A percentile compares a stretch with the other conserved stretches of the same genome.
Evolutionary conservation across 2,329 filamentous ascomycete species (phyloP).

Genomic region (Simplicillium sp.): DNA sequence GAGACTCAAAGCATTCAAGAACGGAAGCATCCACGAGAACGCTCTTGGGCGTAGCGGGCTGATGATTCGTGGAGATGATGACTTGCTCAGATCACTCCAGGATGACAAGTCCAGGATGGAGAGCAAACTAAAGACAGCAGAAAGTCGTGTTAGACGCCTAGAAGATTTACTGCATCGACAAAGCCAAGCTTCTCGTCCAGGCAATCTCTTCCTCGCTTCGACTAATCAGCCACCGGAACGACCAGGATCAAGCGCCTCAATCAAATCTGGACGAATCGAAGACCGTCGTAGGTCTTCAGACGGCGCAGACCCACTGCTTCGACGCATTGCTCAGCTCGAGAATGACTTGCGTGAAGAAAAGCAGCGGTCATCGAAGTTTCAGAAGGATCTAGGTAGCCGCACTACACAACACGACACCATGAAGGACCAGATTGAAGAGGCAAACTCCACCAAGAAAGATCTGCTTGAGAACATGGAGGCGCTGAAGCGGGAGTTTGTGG

Average conservation of each 20-base stretch:
- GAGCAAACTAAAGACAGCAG: conserved; percentile 68
- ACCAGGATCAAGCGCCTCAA: conserved; percentile 38
- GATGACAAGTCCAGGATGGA: conserved; percentile 72
- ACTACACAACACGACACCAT: conserved; percentile 49
- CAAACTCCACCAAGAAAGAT: conserved; percentile 85
- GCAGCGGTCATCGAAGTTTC: conserved; percentile 54
- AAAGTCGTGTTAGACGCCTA: conserved; percentile 81
- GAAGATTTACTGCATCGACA: conserved; percentile 90
- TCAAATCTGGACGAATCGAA: conserved; percentile 32
- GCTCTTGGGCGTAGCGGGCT: conserved; percentile 78
- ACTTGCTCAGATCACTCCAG: conserved; percentile 65
- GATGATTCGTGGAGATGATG: conserved; percentile 78
- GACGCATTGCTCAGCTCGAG: conserved; percentile 57
- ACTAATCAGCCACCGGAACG: conserved; percentile 33
- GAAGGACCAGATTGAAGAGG: conserved; percentile 69
- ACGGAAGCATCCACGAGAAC: conserved; percentile 90
- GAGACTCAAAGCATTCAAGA: conserved; percentile 88
- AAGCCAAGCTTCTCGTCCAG: conserved; percentile 46
- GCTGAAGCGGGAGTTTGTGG: conserved; percentile 77
- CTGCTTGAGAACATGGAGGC: conserved; percentile 92
- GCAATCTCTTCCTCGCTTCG: conserved; percentile 35
- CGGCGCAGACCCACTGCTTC: conserved; percentile 33
- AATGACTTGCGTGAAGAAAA: conserved; percentile 67
- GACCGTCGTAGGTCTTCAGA: conserved; percentile 37
- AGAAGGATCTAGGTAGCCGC: conserved; percentile 57